Percentiles rank a stretch among this genome's conserved stretches.
phyloP scores from a whole-genome alignment of 2,329 filamentous ascomycete species.

The Cladorrhinum sp. region DNA sequence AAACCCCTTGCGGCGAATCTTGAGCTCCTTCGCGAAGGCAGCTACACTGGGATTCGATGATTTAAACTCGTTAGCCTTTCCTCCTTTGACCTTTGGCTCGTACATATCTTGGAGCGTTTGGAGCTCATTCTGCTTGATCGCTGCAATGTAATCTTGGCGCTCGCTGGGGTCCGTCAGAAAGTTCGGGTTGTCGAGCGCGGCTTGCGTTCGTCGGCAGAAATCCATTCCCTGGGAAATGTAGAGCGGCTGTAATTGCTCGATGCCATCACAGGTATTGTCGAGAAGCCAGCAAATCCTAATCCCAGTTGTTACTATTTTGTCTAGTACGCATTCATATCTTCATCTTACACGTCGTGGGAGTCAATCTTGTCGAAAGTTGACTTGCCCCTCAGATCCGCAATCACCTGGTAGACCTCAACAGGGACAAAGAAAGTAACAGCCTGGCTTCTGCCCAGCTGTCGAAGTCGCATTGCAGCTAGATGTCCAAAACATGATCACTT shows the following conservation, averaged over 20 bases:
- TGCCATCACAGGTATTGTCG: constrained; percentile 58
- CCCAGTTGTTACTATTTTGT: not conserved
- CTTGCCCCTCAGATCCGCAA: constrained; percentile 46
- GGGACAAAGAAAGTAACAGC: constrained; percentile 55
- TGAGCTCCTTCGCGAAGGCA: constrained; percentile 34
- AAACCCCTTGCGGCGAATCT: constrained; percentile 29
- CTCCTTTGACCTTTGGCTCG: constrained; percentile 28
- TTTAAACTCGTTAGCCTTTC: constrained; percentile 25
- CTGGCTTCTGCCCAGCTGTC: constrained; percentile 56
- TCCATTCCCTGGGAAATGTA: constrained; percentile 60
- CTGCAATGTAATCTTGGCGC: constrained; percentile 40
- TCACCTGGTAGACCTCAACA: constrained; percentile 60
- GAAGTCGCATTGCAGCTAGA: constrained; percentile 65
- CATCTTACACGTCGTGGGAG: constrained; percentile 48
- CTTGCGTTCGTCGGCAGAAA: constrained; percentile 56
- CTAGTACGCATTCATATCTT: not conserved
- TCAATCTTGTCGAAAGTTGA: constrained; percentile 30
- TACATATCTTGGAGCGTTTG: constrained; percentile 60
- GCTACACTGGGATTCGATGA: constrained; percentile 23
- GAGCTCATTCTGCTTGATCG: constrained; percentile 51
- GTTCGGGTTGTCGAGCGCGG: constrained; percentile 40
- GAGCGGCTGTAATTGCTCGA: constrained; percentile 57
- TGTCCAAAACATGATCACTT: no score
- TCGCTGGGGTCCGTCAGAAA: constrained; percentile 38
- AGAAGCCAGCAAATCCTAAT: constrained; percentile 56